These are phyloP conservation scores for Trametes elegans DNA, from an alignment of 768 basidiomycete genomes.

Conservation along the genomic window DNA sequence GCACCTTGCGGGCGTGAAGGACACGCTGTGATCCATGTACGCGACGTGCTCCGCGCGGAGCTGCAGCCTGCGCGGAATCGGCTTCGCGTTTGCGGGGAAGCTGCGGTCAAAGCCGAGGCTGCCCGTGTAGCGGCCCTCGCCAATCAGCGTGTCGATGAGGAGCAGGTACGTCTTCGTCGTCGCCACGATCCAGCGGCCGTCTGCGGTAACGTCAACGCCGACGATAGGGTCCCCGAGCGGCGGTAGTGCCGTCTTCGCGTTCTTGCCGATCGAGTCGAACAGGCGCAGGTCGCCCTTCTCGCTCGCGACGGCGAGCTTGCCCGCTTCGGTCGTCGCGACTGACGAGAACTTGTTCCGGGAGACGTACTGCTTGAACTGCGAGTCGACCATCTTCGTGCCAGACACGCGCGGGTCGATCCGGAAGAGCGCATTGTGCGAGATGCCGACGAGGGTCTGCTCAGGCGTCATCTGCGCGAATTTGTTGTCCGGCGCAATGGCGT, in stretches of 20 bases:
- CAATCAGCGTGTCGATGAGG: slow-evolving; percentile 93
- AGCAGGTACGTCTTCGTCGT: slow-evolving; percentile 93
- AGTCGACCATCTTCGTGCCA: slow-evolving; percentile 91
- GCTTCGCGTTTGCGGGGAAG: slow-evolving; percentile 94
- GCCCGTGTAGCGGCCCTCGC: slow-evolving; percentile 82
- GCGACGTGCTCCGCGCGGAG: slow-evolving; percentile 90
- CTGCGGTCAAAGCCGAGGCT: slow-evolving; percentile 88
- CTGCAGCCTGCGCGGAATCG: slow-evolving; percentile 83
- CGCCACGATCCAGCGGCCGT: slow-evolving; percentile 93
- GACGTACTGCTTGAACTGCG: slow-evolving; percentile 93
- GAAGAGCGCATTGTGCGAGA: slow-evolving; percentile 94
- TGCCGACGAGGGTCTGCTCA: slow-evolving; percentile 91
- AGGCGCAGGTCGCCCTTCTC: slow-evolving; percentile 96
- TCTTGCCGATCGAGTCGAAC: slow-evolving; percentile 96
- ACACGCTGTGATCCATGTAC: slow-evolving; percentile 86
- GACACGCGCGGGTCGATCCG: slow-evolving; percentile 94
- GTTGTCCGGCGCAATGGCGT: slow-evolving; percentile 87
- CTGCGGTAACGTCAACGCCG: slow-evolving; percentile 91
- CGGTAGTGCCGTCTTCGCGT: slow-evolving; percentile 96
- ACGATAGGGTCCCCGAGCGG: slow-evolving; percentile 93
- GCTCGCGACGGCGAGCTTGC: slow-evolving; percentile 89
- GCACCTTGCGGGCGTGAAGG: slow-evolving; percentile 92
- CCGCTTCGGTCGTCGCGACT: slow-evolving; percentile 81
- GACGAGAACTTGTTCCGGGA: slow-evolving; percentile 95
- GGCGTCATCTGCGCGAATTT: slow-evolving; percentile 94